phyloP scores from a whole-genome alignment of 768 basidiomycete genomes.

The Phaeotremella fagi region DNA sequence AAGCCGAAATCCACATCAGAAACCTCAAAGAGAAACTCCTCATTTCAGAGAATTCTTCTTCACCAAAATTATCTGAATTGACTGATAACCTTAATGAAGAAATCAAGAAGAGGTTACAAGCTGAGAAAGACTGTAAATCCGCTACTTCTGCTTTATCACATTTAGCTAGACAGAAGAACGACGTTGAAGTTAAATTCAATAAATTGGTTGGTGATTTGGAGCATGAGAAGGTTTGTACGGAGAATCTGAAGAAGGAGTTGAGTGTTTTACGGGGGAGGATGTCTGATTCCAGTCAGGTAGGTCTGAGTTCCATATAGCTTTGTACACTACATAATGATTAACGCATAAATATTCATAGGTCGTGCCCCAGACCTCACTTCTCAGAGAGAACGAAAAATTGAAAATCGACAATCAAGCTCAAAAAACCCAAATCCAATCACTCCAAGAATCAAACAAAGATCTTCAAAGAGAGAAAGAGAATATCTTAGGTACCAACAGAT shows the following conservation, averaged over 20 bases:
- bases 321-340: too few species aligned
- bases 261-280: conserved; percentile 5
- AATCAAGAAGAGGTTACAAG: not conserved
- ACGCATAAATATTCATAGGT: too few species aligned
- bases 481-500: not conserved
- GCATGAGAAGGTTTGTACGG: conserved; percentile 4
- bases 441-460: not conserved
- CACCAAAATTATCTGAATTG: not conserved
- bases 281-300: not conserved
- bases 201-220: not conserved
- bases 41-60: too few species aligned
- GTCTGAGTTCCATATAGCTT: not conserved
- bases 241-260: not conserved
- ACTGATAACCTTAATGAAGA: conserved; percentile 3
- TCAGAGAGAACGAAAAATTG: too few species aligned
- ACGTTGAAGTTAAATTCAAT: not conserved
- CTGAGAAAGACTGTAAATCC: conserved; percentile 3
- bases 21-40: not conserved
- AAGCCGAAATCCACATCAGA: not conserved
- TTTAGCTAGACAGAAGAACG: conserved; percentile 13
- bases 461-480: not conserved
- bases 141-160: conserved; percentile 17
- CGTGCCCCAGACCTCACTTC: too few species aligned
- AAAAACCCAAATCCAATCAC: too few species aligned
- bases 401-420: too few species aligned